Percentiles rank a stretch among this genome's conserved stretches.
These are phyloP conservation scores for Epichloe uncinata DNA, from an alignment of 2,329 filamentous ascomycete genomes.

Conservation along the genomic window DNA sequence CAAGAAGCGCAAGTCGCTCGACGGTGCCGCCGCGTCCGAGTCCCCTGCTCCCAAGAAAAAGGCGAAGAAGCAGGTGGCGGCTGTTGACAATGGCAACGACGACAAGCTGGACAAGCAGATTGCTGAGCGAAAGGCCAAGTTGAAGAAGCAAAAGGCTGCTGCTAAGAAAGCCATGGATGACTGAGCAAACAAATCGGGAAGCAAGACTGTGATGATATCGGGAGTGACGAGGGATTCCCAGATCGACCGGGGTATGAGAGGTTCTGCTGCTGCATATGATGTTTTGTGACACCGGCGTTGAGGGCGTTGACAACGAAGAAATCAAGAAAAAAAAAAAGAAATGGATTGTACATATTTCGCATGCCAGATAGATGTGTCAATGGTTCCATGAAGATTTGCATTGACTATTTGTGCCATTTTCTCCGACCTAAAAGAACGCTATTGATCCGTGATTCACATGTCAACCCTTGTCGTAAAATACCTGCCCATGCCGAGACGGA, in stretches of 20 bases:
- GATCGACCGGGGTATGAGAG: not conserved
- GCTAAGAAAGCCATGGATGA: slow-evolving; percentile 38
- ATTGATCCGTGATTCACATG: not conserved
- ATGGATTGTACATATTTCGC: slow-evolving; percentile 3
- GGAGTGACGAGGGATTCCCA: not conserved
- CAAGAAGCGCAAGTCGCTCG: slow-evolving; percentile 49
- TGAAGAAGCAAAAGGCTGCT: slow-evolving; percentile 46
- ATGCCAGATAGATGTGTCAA: not conserved
- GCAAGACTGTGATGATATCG: not conserved
- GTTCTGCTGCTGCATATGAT: slow-evolving; percentile 8
- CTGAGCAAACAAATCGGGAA: slow-evolving; percentile 9
- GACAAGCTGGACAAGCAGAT: slow-evolving; percentile 44
- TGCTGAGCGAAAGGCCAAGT: slow-evolving; percentile 41
- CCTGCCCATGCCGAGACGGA: not conserved
- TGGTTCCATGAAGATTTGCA: not conserved
- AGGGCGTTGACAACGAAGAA: slow-evolving; percentile 9
- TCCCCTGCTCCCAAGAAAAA: slow-evolving; percentile 27
- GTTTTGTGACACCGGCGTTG: slow-evolving; percentile 18
- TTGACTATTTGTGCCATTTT: not conserved
- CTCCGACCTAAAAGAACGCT: not conserved
- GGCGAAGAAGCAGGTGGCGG: slow-evolving; percentile 19
- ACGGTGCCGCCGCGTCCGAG: slow-evolving; percentile 26
- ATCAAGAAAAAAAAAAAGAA: slow-evolving; percentile 5
- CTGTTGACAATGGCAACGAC: slow-evolving; percentile 33
- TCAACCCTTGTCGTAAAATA: not conserved